phyloP scores from a whole-genome alignment of 116 monocot species.

The Papilionanthe hybrid region DNA sequence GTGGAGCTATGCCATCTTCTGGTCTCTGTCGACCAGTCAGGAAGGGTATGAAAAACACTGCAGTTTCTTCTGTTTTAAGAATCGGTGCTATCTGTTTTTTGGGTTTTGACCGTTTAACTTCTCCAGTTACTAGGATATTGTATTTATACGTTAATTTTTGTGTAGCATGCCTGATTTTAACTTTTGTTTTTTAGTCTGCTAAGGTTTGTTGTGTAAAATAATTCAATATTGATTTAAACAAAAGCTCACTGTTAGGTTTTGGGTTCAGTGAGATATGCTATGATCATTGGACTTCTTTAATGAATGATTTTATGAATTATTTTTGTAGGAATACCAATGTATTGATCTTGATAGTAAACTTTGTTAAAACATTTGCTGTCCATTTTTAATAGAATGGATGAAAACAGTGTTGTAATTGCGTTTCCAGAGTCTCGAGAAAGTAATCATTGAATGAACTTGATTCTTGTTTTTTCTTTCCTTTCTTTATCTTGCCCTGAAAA shows the following conservation, averaged over 20 bases:
- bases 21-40: constrained; percentile 44
- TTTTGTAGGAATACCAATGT: background rate
- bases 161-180: background rate
- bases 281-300: background rate
- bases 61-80: background rate
- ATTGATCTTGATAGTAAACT: background rate
- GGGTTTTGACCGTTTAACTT: background rate
- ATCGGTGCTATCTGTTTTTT: background rate
- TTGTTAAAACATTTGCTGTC: background rate
- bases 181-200: background rate
- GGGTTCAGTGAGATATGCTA: background rate
- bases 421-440: background rate
- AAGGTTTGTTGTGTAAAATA: background rate
- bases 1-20: constrained; percentile 79
- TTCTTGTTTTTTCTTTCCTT: background rate
- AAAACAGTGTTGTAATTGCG: background rate
- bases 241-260: background rate
- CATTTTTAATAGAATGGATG: background rate
- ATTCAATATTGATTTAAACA: background rate
- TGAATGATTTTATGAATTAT: background rate
- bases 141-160: background rate
- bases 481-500: too few relatives aligned
- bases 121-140: background rate
- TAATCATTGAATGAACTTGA: background rate
- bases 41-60: constrained; percentile 30